Evolutionary conservation across 805 yeast genomes (phyloP).

Genomic region (Metschnikowia kunwiensis): DNA sequence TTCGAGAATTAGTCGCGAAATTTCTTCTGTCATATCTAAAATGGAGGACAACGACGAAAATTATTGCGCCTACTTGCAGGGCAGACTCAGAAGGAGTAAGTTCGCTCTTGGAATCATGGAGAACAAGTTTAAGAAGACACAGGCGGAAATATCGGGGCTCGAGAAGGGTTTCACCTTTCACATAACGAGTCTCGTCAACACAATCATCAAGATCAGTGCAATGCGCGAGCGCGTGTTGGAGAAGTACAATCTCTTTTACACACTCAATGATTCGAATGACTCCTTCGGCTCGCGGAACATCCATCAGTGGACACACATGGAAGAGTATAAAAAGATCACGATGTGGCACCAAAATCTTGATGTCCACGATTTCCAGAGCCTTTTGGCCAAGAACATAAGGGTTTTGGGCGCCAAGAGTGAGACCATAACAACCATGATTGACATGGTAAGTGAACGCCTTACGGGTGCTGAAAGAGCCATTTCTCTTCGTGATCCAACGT

Average conservation of each 20-base stretch:
- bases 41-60: not conserved
- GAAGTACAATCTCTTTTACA: constrained; percentile 3
- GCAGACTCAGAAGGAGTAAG: not conserved
- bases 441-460: constrained; percentile 1
- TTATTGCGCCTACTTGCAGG: not conserved
- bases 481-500: not conserved
- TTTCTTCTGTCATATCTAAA: not conserved
- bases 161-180: not conserved
- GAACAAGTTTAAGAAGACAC: not conserved
- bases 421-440: not conserved
- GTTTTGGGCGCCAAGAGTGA: not conserved
- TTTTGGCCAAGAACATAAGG: constrained; percentile 2
- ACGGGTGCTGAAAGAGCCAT: not conserved
- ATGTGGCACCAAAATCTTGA: constrained; percentile 4
- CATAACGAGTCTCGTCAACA: constrained; percentile 1
- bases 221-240: constrained; percentile 3
- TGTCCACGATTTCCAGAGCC: not conserved
- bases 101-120: not conserved
- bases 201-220: not conserved
- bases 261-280: not conserved
- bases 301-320: constrained; percentile 4
- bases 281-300: constrained; percentile 1
- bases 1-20: not conserved
- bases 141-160: not conserved
- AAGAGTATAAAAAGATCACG: constrained; percentile 4